phyloP scores from a whole-genome alignment of 1,284 basidiomycete species.

The Cryptococcus deneoformans region DNA sequence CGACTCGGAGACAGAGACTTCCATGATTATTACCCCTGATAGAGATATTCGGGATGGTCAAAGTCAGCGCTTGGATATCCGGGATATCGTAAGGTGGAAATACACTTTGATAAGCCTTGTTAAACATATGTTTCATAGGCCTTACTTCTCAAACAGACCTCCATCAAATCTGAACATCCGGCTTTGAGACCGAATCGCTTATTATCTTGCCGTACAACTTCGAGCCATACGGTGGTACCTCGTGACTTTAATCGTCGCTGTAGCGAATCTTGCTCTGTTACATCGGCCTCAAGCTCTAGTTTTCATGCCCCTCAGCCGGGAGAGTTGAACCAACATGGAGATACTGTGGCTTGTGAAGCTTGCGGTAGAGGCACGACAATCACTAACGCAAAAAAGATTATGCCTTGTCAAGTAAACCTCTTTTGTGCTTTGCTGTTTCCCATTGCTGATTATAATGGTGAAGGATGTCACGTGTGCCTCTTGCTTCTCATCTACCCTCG shows the following conservation, averaged over 20 bases:
- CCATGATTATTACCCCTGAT: conserved; percentile 7
- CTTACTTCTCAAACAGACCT: too few relatives aligned
- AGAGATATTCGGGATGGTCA: background rate
- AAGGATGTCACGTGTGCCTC: conserved; percentile 34
- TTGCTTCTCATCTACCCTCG: conserved; percentile 38
- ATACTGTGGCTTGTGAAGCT: conserved; percentile 10
- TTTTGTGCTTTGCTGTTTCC: background rate
- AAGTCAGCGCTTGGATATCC: too few relatives aligned
- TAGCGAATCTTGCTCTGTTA: too few relatives aligned
- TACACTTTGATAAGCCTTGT: too few relatives aligned
- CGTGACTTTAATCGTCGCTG: too few relatives aligned
- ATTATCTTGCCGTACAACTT: background rate
- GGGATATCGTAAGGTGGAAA: too few relatives aligned
- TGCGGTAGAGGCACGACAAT: conserved; percentile 13
- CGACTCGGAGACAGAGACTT: background rate
- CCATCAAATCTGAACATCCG: too few relatives aligned
- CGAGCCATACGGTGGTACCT: background rate
- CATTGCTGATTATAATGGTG: background rate
- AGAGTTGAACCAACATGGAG: background rate
- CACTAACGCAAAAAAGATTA: conserved; percentile 17
- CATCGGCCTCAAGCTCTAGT: too few relatives aligned
- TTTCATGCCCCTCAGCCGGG: too few relatives aligned
- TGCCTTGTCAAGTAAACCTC: conserved; percentile 30
- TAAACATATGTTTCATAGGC: too few relatives aligned
- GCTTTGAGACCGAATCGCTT: too few relatives aligned